Conservation (phyloP, 768 basidiomycete genomes). For the Steccherinum ochraceum region DNA sequence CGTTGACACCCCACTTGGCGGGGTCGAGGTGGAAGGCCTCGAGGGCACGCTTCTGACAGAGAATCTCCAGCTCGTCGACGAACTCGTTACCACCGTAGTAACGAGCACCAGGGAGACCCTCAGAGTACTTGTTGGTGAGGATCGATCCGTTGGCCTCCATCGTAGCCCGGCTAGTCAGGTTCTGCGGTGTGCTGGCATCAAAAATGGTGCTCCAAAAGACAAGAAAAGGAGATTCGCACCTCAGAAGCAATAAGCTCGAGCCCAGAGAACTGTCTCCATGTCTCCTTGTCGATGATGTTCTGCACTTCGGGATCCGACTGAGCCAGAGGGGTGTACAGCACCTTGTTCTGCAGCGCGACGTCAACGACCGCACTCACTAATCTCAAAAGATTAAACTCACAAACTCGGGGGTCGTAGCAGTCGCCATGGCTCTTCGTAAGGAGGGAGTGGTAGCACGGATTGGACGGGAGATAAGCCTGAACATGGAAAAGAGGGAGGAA, state of each 20-base stretch:
- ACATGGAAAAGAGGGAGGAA: conserved; percentile 21
- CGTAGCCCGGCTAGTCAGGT: conserved; percentile 90
- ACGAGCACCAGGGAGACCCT: conserved; percentile 95
- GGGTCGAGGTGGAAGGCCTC: conserved; percentile 95
- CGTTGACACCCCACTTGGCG: conserved; percentile 94
- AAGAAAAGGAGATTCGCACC: conserved; percentile 40
- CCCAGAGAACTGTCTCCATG: conserved; percentile 96
- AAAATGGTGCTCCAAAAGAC: background rate
- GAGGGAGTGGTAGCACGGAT: conserved; percentile 18
- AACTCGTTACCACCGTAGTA: conserved; percentile 99
- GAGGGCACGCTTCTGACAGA: conserved; percentile 94
- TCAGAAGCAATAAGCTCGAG: conserved; percentile 99
- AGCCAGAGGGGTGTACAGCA: conserved; percentile 80
- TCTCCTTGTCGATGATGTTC: conserved; percentile 98
- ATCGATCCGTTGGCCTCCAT: conserved; percentile 99
- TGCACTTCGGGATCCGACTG: conserved; percentile 93
- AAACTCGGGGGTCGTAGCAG: conserved; percentile 56
- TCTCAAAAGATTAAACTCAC: conserved; percentile 31
- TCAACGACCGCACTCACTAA: background rate
- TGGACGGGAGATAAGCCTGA: conserved; percentile 25
- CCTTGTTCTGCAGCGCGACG: conserved; percentile 64
- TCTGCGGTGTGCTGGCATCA: conserved; percentile 40
- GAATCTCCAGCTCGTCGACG: conserved; percentile 91
- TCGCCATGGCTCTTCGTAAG: conserved; percentile 49
- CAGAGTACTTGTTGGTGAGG: conserved; percentile 98